Evolutionary conservation across 371 early-diverging fungal genomes (phyloP).

Genomic region (Dipsacomyces acuminosporus): DNA sequence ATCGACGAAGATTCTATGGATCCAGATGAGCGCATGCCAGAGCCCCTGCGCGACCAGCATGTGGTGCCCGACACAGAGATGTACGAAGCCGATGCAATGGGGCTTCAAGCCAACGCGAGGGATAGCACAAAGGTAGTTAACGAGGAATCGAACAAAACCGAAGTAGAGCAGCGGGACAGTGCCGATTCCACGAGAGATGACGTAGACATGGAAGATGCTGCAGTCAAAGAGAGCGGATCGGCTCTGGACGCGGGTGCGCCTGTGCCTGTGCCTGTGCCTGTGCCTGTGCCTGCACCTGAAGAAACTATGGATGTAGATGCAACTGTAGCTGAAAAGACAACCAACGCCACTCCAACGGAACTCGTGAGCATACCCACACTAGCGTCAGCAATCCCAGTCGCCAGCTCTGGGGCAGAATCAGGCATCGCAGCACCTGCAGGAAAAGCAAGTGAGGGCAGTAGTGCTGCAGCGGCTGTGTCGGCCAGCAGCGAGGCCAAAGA

Average conservation of each 20-base stretch:
- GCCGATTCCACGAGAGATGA: slow-evolving; percentile 11
- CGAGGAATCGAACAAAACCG: slow-evolving; percentile 14
- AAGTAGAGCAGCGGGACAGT: too few species aligned
- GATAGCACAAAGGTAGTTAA: slow-evolving; percentile 38
- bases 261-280: too few species aligned
- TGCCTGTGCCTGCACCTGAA: background rate
- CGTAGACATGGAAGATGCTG: slow-evolving; percentile 23
- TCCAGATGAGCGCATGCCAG: slow-evolving; percentile 45
- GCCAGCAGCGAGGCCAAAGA: too few species aligned
- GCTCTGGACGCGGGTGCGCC: too few species aligned
- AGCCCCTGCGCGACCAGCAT: slow-evolving; percentile 39
- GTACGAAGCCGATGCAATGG: slow-evolving; percentile 48
- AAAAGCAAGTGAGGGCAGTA: background rate
- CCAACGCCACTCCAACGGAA: too few species aligned
- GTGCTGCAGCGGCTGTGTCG: background rate
- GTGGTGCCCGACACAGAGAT: slow-evolving; percentile 45
- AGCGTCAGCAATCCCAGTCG: background rate
- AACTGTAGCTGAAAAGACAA: background rate
- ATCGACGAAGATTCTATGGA: slow-evolving; percentile 42
- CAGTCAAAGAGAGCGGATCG: too few species aligned
- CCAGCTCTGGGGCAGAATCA: too few species aligned
- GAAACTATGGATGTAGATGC: slow-evolving; percentile 2
- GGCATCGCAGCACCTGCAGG: background rate
- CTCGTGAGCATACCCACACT: background rate
- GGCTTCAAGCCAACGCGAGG: slow-evolving; percentile 19